phyloP scores from a whole-genome alignment of 2,329 filamentous ascomycete species.

The Leptographium lundbergii region DNA sequence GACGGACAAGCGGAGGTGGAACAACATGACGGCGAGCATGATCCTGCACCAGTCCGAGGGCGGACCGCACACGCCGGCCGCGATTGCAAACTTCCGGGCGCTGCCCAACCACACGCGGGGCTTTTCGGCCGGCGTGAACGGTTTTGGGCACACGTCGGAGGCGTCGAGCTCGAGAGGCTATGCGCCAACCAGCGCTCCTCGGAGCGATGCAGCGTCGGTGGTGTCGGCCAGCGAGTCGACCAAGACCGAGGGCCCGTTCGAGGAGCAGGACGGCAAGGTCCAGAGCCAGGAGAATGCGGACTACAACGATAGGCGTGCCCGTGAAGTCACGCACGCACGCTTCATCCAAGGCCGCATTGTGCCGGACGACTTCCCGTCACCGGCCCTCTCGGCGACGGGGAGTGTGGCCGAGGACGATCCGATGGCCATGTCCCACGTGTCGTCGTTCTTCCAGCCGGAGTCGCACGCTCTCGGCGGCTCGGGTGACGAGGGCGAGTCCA shows the following conservation, averaged over 20 bases:
- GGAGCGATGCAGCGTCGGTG: background rate
- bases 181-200: background rate
- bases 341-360: conserved; percentile 92
- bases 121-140: background rate
- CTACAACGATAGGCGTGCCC: conserved; percentile 69
- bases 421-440: conserved; percentile 70
- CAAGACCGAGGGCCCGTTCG: background rate
- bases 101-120: conserved; percentile 2
- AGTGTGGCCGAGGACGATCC: conserved; percentile 60
- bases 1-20: conserved; percentile 57
- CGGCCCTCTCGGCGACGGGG: conserved; percentile 56
- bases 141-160: background rate
- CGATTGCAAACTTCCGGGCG: conserved; percentile 21
- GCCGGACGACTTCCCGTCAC: conserved; percentile 81
- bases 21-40: conserved; percentile 64
- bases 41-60: conserved; percentile 59
- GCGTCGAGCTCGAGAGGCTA: background rate
- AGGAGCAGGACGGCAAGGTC: conserved; percentile 17
- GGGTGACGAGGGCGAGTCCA: conserved; percentile 67
- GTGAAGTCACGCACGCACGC: conserved; percentile 83
- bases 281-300: conserved; percentile 25
- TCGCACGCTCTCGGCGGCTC: conserved; percentile 68
- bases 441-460: conserved; percentile 61
- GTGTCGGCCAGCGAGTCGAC: background rate
- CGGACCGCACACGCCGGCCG: conserved; percentile 32